Evolutionary conservation across 768 basidiomycete genomes (phyloP), one percentile per base, ranked within the genome.

Genomic region (Auriscalpium microsporum): DNA sequence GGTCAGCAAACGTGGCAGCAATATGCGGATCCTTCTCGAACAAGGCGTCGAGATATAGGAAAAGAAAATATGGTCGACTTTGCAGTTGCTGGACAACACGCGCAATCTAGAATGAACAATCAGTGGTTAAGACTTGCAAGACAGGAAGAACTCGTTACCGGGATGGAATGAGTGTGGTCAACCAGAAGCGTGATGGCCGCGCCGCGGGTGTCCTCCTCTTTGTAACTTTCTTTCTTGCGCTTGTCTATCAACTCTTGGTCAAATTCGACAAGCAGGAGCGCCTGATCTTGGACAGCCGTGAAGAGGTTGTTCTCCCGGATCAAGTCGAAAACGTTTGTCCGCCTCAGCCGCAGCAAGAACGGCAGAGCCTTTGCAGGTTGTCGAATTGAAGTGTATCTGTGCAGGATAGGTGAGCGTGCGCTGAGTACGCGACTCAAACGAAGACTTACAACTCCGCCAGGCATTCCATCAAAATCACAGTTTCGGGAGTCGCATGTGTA

Each of bases 341-440:
- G 78, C 8, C 94, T 83, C 14, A 98, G 76, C 8, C 90, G 81
- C 14, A 99, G 77, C 73, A 87, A 91, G 72, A 82, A 98, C 0
- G 90, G 90, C 0, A 99, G 73, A 0, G 96, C 96, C 71, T 95
- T 94, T 19, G 90, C 94, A 2, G 90, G 91, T 72, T 98, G 96
- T 2, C 90, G 84, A 62, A 94, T 94, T 17, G 82, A 75, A 37
- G 83, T 83, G 68, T 91, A 93, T 50, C 94, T 94, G 59, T 6
- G 45, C n/a, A 6, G 45, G 6, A 34, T 46, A 42, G 68, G 8
- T 56, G 40, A 38, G 35, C 16, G 11, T 16, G 36, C 48, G 9
- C 34, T 13, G 57, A 34, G 51, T 47, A 34, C 47, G 48, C 45
- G 11, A 45, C 4, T 8, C 3, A 3, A 10, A 46, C 69, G 2